Evolutionary conservation across 371 early-diverging fungal species (phyloP).

Genomic region (Batkoa obscura): DNA sequence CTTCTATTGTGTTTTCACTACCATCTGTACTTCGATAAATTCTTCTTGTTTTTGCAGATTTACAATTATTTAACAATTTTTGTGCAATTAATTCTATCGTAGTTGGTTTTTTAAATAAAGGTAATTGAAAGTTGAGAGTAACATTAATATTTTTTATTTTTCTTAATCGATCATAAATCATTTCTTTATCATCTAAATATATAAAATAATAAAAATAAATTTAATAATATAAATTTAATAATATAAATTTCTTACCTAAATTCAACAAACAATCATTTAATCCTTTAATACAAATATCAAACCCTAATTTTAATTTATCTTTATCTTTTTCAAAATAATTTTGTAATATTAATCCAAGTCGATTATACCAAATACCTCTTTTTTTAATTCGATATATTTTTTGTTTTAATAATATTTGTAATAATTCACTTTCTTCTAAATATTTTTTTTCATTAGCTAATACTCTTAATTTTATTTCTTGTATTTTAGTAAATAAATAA

Average conservation of each 20-base stretch:
- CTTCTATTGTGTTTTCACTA: constrained; percentile 31
- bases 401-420: constrained; percentile 37
- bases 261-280: constrained; percentile 31
- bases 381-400: constrained; percentile 25
- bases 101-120: background rate
- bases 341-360: constrained; percentile 35
- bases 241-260: too few relatives aligned
- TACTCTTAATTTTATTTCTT: constrained; percentile 27
- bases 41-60: constrained; percentile 8
- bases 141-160: background rate
- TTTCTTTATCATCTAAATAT: background rate
- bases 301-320: constrained; percentile 21
- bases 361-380: constrained; percentile 52
- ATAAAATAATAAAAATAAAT: background rate
- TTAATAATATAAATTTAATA: too few relatives aligned
- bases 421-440: constrained; percentile 26
- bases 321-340: constrained; percentile 24
- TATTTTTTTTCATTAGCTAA: constrained; percentile 36
- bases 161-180: background rate
- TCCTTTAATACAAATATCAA: constrained; percentile 26
- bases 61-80: constrained; percentile 3
- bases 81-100: background rate
- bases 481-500: constrained; percentile 36
- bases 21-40: constrained; percentile 30
- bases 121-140: background rate